Conservation (phyloP, 768 basidiomycete genomes). For the Rhodotorula sphaerocarpa region DNA sequence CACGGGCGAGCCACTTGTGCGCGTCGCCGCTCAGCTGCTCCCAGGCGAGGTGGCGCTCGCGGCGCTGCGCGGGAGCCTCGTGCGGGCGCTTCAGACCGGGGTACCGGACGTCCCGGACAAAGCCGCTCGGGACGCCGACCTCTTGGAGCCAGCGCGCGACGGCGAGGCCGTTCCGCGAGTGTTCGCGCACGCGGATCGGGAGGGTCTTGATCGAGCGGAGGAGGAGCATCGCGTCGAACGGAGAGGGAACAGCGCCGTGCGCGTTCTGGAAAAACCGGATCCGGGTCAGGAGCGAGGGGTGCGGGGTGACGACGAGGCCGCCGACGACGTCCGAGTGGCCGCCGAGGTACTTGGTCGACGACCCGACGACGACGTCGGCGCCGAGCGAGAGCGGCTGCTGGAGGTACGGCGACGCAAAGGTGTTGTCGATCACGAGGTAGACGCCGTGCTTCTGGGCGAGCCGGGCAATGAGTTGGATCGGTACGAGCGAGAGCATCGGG, state of each 20-base stretch:
- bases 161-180: conserved; percentile 70
- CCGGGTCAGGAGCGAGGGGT: conserved; percentile 51
- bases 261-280: conserved; percentile 87
- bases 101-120: conserved; percentile 76
- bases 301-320: conserved; percentile 63
- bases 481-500: conserved; percentile 78
- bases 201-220: conserved; percentile 88
- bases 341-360: conserved; percentile 66
- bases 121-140: conserved; percentile 43
- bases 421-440: conserved; percentile 69
- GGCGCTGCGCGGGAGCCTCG: conserved; percentile 51
- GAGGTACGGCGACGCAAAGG: conserved; percentile 42
- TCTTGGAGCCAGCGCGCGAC: conserved; percentile 58
- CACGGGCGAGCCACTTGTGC: conserved; percentile 39
- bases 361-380: conserved; percentile 66
- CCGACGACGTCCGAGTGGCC: conserved; percentile 91
- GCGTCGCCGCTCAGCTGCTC: conserved; percentile 35
- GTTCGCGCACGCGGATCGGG: conserved; percentile 73
- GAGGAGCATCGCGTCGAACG: conserved; percentile 83
- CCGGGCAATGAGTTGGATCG: conserved; percentile 62
- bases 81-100: conserved; percentile 57
- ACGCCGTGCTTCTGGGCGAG: conserved; percentile 58
- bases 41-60: conserved; percentile 40
- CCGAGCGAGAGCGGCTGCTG: conserved; percentile 65
- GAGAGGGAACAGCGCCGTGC: conserved; percentile 69